phyloP scores from a whole-genome alignment of 2,329 filamentous ascomycete genomes.

The Xylaria sp. region DNA sequence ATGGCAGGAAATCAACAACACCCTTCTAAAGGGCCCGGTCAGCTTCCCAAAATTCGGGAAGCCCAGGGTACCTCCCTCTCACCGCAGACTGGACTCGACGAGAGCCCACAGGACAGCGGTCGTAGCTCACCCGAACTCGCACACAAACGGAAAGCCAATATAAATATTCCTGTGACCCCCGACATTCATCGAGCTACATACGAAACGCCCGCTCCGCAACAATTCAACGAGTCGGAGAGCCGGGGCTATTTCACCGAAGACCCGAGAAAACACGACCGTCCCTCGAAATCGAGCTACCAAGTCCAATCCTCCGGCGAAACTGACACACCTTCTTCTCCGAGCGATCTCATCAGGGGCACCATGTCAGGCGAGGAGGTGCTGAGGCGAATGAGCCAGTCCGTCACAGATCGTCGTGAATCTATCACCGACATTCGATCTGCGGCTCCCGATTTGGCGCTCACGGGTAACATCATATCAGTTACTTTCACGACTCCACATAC shows the following conservation, averaged over 20 bases:
- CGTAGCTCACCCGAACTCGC: constrained; percentile 45
- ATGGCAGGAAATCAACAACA: constrained; percentile 42
- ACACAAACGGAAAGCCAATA: constrained; percentile 51
- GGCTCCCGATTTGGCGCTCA: constrained; percentile 68
- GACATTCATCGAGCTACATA: constrained; percentile 52
- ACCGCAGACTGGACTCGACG: constrained; percentile 22
- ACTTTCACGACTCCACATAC: constrained; percentile 73
- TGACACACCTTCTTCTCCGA: constrained; percentile 36
- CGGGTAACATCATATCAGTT: constrained; percentile 73
- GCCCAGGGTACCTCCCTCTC: constrained; percentile 37
- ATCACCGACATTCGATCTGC: constrained; percentile 66
- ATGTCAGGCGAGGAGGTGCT: constrained; percentile 56
- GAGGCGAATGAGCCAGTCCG: constrained; percentile 56
- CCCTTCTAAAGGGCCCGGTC: constrained; percentile 11
- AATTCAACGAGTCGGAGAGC: constrained; percentile 37
- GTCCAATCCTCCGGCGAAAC: constrained; percentile 39
- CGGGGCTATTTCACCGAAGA: constrained; percentile 51
- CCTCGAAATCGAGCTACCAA: constrained; percentile 42
- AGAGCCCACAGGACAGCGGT: background rate
- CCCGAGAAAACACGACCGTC: constrained; percentile 41
- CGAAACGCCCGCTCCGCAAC: constrained; percentile 39
- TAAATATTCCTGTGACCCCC: constrained; percentile 55
- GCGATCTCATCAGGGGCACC: constrained; percentile 46
- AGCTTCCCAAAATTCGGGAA: constrained; percentile 35
- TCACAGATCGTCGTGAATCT: constrained; percentile 61